Evolutionary conservation across 441 rosid species (phyloP), one percentile per base, ranked within the genome.

Genomic region (Brassica hybrid): DNA sequence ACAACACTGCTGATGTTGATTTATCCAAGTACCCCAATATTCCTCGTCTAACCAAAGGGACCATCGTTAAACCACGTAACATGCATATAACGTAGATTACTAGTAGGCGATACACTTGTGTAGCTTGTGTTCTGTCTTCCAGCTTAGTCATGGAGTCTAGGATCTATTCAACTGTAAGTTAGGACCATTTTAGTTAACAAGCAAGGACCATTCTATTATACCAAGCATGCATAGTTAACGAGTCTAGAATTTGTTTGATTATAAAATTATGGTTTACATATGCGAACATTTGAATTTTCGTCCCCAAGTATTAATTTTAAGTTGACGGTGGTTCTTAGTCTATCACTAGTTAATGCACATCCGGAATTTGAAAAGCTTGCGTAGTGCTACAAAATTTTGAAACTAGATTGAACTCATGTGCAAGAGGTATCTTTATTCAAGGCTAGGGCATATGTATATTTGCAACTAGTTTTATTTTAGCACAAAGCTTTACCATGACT

Each of bases 31-130:
- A 11, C 77, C 73, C 19, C 73, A 72, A 78, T 78, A 72, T 72
- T 78, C 81, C 81, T 78, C 81, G 77, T 72, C 65, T 50, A 78
- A 68, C 78, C 19, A 54, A 73, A 78, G 70, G 81, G 81, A 54
- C 75, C 78, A 79, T 79, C 32, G 8, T 36, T 61, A 60, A 57
- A 73, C 59, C 68, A 67, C 50, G 69, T 60, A 78, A 52, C 73
- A 61, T 62, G 71, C 81, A 67, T 78, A 14, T 21, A 45, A 19
- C 25, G 77, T 73, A 78, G 59, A 54, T 62, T 67, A 73, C 18
- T 73, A 54, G 54, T 68, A 68, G 82, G 71, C 57, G 18, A 73
- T 73, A 68, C 78, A 73, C 63, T 68, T 79, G 77, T 67, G 61
- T 67, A 17, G 48, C 50, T 64, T 70, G 76, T 70, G 76, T 78